Percentiles rank a stretch among this genome's conserved stretches.
Evolutionary conservation across 345 rosid genomes (phyloP).

Genomic region (Diplotaxis tenuifolia): DNA sequence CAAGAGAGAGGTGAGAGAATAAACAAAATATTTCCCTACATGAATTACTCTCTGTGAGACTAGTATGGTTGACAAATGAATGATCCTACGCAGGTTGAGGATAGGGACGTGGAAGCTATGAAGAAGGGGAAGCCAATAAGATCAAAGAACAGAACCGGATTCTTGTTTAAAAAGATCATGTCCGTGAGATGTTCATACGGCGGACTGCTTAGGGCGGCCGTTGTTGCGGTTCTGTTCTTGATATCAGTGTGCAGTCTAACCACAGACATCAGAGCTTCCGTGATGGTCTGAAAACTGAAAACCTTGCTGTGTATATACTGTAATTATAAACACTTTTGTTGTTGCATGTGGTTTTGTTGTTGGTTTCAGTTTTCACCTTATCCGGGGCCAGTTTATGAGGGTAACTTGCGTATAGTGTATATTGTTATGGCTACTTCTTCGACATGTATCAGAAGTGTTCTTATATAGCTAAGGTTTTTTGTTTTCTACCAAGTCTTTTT

Average conservation of each 20-base stretch:
- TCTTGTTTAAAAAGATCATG: slow-evolving; percentile 22
- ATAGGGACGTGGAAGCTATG: background rate
- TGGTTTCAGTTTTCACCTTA: background rate
- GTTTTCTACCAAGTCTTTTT: background rate
- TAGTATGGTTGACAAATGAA: background rate
- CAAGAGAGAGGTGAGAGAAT: slow-evolving; percentile 50
- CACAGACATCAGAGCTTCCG: slow-evolving; percentile 11
- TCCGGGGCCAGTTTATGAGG: background rate
- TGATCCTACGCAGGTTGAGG: slow-evolving; percentile 28
- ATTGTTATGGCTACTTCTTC: background rate
- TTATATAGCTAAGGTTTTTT: background rate
- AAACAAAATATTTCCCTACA: background rate
- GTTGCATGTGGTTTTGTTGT: background rate
- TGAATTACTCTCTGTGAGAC: background rate
- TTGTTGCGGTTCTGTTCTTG: slow-evolving; percentile 42
- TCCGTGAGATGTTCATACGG: slow-evolving; percentile 25
- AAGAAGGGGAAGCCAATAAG: slow-evolving; percentile 24
- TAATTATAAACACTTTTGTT: background rate
- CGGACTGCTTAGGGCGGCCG: slow-evolving; percentile 41
- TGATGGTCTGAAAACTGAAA: slow-evolving; percentile 17
- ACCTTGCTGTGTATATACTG: background rate
- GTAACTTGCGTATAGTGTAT: background rate
- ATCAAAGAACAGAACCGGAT: slow-evolving; percentile 16
- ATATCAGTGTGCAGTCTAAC: slow-evolving; percentile 39
- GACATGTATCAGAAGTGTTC: background rate